Conservation (phyloP, 345 rosid genomes). For the Salix brachista region DNA sequence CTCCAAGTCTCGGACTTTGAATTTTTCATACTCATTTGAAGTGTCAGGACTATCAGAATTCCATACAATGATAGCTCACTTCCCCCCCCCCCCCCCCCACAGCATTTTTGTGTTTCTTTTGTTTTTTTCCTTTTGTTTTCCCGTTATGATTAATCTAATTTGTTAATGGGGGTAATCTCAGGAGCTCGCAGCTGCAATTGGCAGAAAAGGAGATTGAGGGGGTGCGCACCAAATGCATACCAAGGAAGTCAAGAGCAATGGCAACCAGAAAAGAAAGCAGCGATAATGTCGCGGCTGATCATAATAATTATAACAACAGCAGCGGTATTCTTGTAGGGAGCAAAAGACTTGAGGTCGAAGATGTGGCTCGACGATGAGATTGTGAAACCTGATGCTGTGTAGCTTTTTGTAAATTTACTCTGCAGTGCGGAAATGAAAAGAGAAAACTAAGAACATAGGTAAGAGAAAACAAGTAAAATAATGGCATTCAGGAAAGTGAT, state of each 20-base stretch:
- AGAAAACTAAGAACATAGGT: not conserved
- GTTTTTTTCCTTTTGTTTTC: not conserved
- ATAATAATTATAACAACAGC: not conserved
- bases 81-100: not conserved
- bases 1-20: not conserved
- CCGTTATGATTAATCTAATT: not conserved
- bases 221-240: constrained; percentile 42
- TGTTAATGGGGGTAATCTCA: constrained; percentile 10
- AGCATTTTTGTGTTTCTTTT: not conserved
- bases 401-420: constrained; percentile 3
- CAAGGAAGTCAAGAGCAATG: constrained; percentile 39
- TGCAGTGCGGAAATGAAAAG: not conserved
- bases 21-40: not conserved
- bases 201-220: constrained; percentile 34
- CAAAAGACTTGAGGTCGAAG: constrained; percentile 5
- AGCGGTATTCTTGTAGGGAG: not conserved
- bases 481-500: not conserved
- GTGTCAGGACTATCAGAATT: no score
- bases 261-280: constrained; percentile 30
- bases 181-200: constrained; percentile 44
- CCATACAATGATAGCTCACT: not conserved
- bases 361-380: not conserved
- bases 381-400: not conserved
- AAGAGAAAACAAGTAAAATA: not conserved
- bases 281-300: not conserved